Base-by-base conservation (phyloP, 257 asterid species). In the Solanum rostratum region DNA sequence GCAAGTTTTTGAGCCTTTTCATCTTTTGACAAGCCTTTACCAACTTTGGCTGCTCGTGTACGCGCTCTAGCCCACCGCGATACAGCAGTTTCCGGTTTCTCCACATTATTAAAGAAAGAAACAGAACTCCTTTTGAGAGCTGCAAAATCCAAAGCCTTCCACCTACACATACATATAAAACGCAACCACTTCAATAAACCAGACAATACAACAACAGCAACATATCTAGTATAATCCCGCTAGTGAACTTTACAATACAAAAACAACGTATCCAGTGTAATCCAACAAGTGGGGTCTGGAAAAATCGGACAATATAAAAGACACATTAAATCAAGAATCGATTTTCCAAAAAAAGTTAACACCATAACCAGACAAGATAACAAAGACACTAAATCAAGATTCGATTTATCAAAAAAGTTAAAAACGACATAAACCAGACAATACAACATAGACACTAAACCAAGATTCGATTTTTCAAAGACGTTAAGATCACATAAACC, bases 31-130 rank as follows among this genome's bases (percentile, higher is more conserved):
- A 96, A 88, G 43, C 99, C 99, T 88, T 96, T 96, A 20, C 99
- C 99, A 20, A 96, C 98, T 97, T 94, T 96, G 52, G 98, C 98
- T 33, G 97, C 99, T 86, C 97, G 88, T 57, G 98, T 94, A 18
- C 97, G 86, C 3, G 99, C 99, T 89, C 99, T 90, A 46, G 98
- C 97, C 99, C 98, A 96, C 84, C 95, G 90, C 8, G 99, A 96
- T 82, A 94, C 88, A 52, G 98, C 99, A 30, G 97, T 92, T 86
- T 96, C 99, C 1, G 93, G 97, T 82, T 96, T 93, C 86, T 93
- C 97, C 5, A 37, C 93, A 27, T 92, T 86, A 27, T 92, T 86
- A 88, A 96, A 96, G 91, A 96, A 94, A 16, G 95, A 94, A 0
- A 94, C 96, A 16, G 98, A 96, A 89, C 98, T 96, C 68, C 88